These are phyloP conservation scores for Atkinsonella texensis DNA, from an alignment of 2,329 filamentous ascomycete genomes.

Conservation along the genomic window DNA sequence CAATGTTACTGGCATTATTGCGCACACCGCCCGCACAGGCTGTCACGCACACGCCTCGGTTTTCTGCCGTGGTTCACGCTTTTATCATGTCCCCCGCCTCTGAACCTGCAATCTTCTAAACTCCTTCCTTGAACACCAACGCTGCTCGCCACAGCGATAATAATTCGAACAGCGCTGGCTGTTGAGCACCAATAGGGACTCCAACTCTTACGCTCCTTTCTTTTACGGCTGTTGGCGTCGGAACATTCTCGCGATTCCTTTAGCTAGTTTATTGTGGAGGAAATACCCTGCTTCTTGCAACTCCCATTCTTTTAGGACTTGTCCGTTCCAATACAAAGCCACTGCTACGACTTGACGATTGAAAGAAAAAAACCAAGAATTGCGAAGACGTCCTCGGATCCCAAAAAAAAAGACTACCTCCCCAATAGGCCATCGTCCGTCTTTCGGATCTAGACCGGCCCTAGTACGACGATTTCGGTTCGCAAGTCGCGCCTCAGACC, in stretches of 20 bases:
- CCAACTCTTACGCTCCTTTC: not conserved
- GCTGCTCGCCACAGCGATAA: not conserved
- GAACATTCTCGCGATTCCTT: not conserved
- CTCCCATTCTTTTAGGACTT: not conserved
- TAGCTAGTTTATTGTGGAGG: not conserved
- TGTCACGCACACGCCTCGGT: not conserved
- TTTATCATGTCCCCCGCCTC: not conserved
- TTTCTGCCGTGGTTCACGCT: constrained; percentile 1
- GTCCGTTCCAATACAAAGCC: not conserved
- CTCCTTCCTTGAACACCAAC: not conserved
- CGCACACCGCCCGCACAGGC: constrained; percentile 2
- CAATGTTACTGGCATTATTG: not conserved
- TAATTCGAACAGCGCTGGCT: not conserved
- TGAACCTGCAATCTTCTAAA: not conserved
- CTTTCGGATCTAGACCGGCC: too few species aligned
- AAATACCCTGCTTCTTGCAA: constrained; percentile 2
- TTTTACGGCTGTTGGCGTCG: not conserved
- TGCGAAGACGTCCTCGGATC: not conserved
- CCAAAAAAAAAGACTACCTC: not conserved
- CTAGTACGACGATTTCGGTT: too few species aligned
- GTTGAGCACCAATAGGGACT: not conserved
- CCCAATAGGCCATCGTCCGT: not conserved
- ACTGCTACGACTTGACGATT: constrained; percentile 2
- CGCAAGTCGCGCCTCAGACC: too few species aligned
- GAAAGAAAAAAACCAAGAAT: not conserved